Conservation (phyloP, 2,329 filamentous ascomycete genomes). For the Aspergillus tamarii region DNA sequence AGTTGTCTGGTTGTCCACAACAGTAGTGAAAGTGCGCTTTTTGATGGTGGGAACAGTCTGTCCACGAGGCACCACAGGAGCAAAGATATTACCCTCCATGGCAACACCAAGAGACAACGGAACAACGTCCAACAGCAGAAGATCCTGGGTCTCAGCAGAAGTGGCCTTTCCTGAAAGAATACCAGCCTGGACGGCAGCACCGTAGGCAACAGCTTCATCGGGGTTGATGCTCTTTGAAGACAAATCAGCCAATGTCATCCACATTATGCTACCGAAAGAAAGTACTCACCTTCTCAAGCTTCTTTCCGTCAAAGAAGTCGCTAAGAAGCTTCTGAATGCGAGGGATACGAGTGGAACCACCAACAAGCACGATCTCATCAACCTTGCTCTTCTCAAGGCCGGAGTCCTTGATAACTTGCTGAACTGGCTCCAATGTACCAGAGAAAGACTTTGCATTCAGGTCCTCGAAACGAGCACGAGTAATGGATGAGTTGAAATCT, state of each 20-base stretch:
- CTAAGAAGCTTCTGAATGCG: constrained; percentile 98
- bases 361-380: constrained; percentile 98
- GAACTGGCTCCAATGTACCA: constrained; percentile 91
- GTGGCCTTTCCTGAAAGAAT: constrained; percentile 98
- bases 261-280: not conserved
- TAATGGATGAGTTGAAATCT: constrained; percentile 96
- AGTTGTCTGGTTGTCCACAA: constrained; percentile 68
- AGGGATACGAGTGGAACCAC: constrained; percentile 98
- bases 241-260: constrained; percentile 1
- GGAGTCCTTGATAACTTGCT: constrained; percentile 95
- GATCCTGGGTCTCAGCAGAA: constrained; percentile 89
- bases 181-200: constrained; percentile 97
- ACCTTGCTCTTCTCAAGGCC: constrained; percentile 84
- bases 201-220: constrained; percentile 98
- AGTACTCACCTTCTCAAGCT: constrained; percentile 80
- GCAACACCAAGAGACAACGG: constrained; percentile 97
- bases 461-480: constrained; percentile 98
- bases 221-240: constrained; percentile 81
- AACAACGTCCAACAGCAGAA: constrained; percentile 93
- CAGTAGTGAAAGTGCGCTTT: constrained; percentile 87
- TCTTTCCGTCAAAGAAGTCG: constrained; percentile 99
- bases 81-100: constrained; percentile 99
- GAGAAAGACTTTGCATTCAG: constrained; percentile 94
- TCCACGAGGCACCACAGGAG: constrained; percentile 83
- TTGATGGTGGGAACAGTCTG: constrained; percentile 78